These are phyloP conservation scores for Populus alba DNA, from an alignment of 345 rosid genomes.

Conservation along the genomic window DNA sequence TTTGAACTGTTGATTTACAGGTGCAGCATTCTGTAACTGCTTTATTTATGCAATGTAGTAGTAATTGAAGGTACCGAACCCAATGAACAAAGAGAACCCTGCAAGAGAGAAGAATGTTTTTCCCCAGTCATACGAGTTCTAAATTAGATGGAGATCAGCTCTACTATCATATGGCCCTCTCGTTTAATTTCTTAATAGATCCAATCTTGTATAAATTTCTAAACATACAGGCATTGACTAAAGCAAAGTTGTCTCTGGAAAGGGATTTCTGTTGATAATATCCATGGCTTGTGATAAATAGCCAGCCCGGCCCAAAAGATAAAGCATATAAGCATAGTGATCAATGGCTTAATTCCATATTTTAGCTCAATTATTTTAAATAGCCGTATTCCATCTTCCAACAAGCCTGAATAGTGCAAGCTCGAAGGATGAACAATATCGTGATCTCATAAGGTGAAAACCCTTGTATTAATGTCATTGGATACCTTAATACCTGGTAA, in stretches of 20 bases:
- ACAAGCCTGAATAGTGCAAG: conserved; percentile 33
- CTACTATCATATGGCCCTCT: background rate
- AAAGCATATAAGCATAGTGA: conserved; percentile 35
- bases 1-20: background rate
- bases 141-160: conserved; percentile 12
- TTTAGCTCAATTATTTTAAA: conserved; percentile 27
- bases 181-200: conserved; percentile 27
- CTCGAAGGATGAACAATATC: conserved; percentile 31
- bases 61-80: background rate
- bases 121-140: background rate
- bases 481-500: conserved; percentile 22
- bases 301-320: conserved; percentile 36
- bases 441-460: conserved; percentile 26
- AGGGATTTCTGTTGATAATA: conserved; percentile 24
- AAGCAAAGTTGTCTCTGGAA: conserved; percentile 20
- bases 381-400: conserved; percentile 23
- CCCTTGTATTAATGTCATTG: background rate
- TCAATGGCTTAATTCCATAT: conserved; percentile 20
- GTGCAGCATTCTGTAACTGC: background rate
- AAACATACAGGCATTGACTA: conserved; percentile 30
- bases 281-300: conserved; percentile 25
- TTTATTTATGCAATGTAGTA: background rate
- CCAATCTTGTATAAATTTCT: conserved; percentile 32
- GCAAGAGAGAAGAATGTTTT: background rate
- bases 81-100: background rate